phyloP scores from a whole-genome alignment of 306 rosid species.

The Trifolium pratense region DNA sequence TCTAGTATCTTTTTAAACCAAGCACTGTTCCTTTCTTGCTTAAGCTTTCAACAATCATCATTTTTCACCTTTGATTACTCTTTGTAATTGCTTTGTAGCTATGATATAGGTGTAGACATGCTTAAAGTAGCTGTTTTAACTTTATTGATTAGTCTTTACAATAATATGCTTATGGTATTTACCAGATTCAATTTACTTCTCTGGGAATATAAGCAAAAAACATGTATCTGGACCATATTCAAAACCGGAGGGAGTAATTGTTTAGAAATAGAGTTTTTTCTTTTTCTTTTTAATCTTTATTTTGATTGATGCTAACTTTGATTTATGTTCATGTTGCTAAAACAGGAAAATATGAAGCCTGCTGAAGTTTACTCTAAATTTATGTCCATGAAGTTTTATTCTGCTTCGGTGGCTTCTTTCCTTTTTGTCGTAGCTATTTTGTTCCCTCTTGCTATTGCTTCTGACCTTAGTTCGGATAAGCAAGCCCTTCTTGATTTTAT shows the following conservation, averaged over 20 bases:
- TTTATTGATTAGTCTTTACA: slow-evolving; percentile 23
- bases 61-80: slow-evolving; percentile 32
- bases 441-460: slow-evolving; percentile 58
- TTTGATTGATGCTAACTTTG: slow-evolving; percentile 44
- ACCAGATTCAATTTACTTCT: too few relatives aligned
- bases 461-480: slow-evolving; percentile 72
- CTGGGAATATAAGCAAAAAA: too few relatives aligned
- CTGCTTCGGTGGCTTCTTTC: slow-evolving; percentile 45
- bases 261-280: background rate
- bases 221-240: too few relatives aligned
- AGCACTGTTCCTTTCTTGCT: slow-evolving; percentile 22
- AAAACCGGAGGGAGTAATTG: too few relatives aligned
- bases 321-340: slow-evolving; percentile 42
- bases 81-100: slow-evolving; percentile 35
- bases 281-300: background rate
- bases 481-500: slow-evolving; percentile 77
- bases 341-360: slow-evolving; percentile 61
- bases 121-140: slow-evolving; percentile 27
- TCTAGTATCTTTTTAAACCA: slow-evolving; percentile 18
- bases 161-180: too few relatives aligned
- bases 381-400: slow-evolving; percentile 57
- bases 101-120: slow-evolving; percentile 34
- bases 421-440: slow-evolving; percentile 53
- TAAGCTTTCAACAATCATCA: slow-evolving; percentile 11
- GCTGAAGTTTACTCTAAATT: background rate